Evolutionary conservation across 1,139 yeast genomes (phyloP), one percentile per base, ranked within the genome.

Genomic region (Debaryomyces fabryi): DNA sequence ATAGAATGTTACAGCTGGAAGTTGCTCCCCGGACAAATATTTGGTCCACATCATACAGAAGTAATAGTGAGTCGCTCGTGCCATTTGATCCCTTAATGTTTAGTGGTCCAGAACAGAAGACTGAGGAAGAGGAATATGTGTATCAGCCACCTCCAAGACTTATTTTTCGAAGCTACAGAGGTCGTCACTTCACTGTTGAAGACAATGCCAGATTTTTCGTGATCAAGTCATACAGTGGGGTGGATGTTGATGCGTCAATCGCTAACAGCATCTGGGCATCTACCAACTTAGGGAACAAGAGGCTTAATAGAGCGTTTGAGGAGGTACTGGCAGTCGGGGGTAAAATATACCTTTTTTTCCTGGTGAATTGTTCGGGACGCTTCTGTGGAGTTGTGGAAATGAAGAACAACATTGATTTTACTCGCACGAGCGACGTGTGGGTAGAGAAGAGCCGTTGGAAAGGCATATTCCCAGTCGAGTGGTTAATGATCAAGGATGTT

Each of bases 381-480:
- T 83, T 83, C 57, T 81, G 86, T 60, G 88, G 86, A 0, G 72
- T 82, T n/a, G 84, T 85, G 2, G 80, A 78, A 56, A 81, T 83
- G 86, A 64, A 60, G 5, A 64, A 71, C 8, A 60, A 63, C 27
- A 58, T 81, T 20, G 74, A 71, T 49, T 72, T 69, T 53, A 58
- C 66, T 3, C 58, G 52, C 29, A 64, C 71, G 24, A 69, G 76
- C 32, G 70, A 73, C 49, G 68, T 80, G 29, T 82, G 86, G 86
- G 60, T 63, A 2, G 82, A 78, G 53, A 64, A 68, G 35, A 61
- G 71, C 5, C 72, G 76, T 47, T 81, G 82, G 79, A 79, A 74
- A 39, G 81, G 82, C 0, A 66, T 76, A 0, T 83, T 82, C 54
- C 70, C 76, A 13, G 76, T 83, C 2, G 73, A 75, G 46, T 83